phyloP scores from a whole-genome alignment of 2,329 filamentous ascomycete species.

The Xylaria polymorpha region DNA sequence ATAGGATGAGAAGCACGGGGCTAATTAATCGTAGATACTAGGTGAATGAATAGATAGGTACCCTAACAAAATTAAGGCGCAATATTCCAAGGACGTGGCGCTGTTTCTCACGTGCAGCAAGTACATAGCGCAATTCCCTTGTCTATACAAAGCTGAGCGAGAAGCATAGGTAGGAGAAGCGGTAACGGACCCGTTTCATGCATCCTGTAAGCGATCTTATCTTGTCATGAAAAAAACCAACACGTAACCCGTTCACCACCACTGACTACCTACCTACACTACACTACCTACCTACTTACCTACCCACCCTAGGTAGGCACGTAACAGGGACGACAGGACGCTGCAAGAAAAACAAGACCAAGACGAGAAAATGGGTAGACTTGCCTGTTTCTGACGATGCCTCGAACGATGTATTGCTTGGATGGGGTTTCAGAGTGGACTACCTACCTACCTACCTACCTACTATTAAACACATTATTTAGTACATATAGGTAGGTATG shows the following conservation, averaged over 20 bases:
- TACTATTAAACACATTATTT: background rate
- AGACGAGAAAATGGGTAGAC: constrained; percentile 1
- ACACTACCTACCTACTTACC: no score
- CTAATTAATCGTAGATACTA: background rate
- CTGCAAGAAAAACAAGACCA: background rate
- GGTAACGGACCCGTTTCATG: constrained; percentile 2
- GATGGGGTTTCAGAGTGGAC: background rate
- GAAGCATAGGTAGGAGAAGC: background rate
- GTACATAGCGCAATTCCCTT: background rate
- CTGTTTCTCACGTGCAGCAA: background rate
- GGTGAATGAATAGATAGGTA: no score
- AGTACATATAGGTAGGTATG: background rate
- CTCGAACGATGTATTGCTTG: background rate
- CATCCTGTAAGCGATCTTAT: constrained; percentile 5
- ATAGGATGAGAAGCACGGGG: background rate
- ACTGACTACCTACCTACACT: background rate
- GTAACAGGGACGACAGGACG: background rate
- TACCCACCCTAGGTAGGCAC: background rate
- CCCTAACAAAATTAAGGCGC: constrained; percentile 1
- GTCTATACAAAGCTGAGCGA: background rate
- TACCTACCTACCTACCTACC: no score
- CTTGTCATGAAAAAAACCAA: background rate
- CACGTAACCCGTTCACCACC: background rate
- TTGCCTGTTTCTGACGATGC: background rate
- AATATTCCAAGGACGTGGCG: constrained; percentile 9